Conservation (phyloP, 495 filamentous ascomycete species). For the Pseudevernia furfuracea region DNA sequence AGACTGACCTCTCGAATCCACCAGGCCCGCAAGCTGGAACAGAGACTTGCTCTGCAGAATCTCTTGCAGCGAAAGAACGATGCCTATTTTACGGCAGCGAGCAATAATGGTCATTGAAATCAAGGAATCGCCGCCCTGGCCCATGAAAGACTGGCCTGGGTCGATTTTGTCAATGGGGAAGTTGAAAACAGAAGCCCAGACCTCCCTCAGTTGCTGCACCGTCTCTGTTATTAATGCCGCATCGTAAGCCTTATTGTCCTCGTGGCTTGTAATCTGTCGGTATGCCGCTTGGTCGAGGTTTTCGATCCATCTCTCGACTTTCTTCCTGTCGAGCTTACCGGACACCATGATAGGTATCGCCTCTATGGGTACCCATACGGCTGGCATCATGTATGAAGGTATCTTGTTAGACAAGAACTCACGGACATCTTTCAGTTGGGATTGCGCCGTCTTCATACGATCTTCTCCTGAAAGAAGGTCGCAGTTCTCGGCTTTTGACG, state of each 20-base stretch:
- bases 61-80: slow-evolving; percentile 49
- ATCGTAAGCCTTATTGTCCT: slow-evolving; percentile 1
- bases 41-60: slow-evolving; percentile 44
- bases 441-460: slow-evolving; percentile 22
- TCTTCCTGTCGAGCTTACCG: slow-evolving; percentile 44
- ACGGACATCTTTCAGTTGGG: slow-evolving; percentile 15
- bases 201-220: slow-evolving; percentile 30
- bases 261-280: slow-evolving; percentile 13
- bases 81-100: slow-evolving; percentile 41
- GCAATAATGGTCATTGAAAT: slow-evolving; percentile 59
- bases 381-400: slow-evolving; percentile 45
- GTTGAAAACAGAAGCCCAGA: slow-evolving; percentile 51
- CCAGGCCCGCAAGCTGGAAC: slow-evolving; percentile 35
- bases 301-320: slow-evolving; percentile 39
- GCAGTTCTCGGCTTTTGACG: slow-evolving; percentile 14
- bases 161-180: slow-evolving; percentile 40
- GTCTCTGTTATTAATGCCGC: slow-evolving; percentile 19
- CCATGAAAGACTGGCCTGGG: slow-evolving; percentile 53
- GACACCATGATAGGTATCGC: slow-evolving; percentile 43
- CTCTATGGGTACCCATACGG: slow-evolving; percentile 39
- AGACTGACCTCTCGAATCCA: slow-evolving; percentile 29
- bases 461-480: slow-evolving; percentile 7
- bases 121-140: slow-evolving; percentile 62
- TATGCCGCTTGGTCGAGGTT: slow-evolving; percentile 32
- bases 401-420: slow-evolving; percentile 29